Evolutionary conservation across 805 yeast genomes (phyloP), one percentile per base, ranked within the genome.

Genomic region (Wickerhamiella alocasiicola): DNA sequence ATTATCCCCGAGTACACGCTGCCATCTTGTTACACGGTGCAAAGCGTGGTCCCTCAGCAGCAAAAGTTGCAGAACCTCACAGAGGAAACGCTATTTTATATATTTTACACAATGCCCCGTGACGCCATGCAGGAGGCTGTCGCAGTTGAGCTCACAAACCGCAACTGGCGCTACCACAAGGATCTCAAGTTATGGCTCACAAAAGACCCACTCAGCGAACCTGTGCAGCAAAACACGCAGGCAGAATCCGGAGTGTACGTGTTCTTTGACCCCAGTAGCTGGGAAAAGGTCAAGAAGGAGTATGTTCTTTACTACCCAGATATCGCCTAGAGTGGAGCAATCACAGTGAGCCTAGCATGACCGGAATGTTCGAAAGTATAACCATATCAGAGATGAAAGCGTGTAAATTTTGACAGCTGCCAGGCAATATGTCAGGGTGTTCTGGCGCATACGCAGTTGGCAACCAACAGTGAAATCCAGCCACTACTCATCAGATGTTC

Each of bases 121-220:
- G 96, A 91, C 56, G 76, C 84, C 3, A 66, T 88, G 57, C 99
- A 91, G 60, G 98, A 91, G 57, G 72, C 85, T 43, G 93, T 94
- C 4, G 93, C 96, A 5, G 68, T 88, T 44, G 97, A 88, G 59
- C 70, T 91, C 50, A 83, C 84, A 52, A 76, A 76, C 47, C 71
- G 98, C 52, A 91, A 88, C 62, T 91, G 99, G 99, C 72, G 97
- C 50, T 91, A 82, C 55, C 98, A 91, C 62, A 88, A 85, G 62
- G 94, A 84, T 46, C 71, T 91, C 43, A 93, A 87, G 63, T 85
- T 91, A 39, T 91, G 98, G 98, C 65, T 91, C 44, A 91, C 98
- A 9, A 91, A 91, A 60, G 95, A 85, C 54, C 81, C 94, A 21
- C 74, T 75, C 52, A 76, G 77, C 46, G 97, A 88, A 59, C 95